Conservation (phyloP, 176 grass and related monocot species). For the Zoysia japonica region DNA sequence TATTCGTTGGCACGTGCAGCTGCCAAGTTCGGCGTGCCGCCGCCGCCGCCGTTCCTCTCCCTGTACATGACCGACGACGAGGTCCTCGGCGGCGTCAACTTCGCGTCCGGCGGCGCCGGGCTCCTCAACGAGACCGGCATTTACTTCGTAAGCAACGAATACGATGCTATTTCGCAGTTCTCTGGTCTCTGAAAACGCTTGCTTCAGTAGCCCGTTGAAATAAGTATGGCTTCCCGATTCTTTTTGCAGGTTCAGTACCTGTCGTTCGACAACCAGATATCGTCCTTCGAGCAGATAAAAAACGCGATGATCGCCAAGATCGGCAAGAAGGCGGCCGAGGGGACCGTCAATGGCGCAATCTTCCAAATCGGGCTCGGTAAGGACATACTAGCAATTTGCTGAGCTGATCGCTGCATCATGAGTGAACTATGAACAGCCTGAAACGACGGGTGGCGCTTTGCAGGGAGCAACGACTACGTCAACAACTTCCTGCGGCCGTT, state of each 20-base stretch:
- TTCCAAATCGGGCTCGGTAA: conserved; percentile 81
- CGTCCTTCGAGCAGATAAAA: conserved; percentile 60
- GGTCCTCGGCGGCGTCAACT: conserved; percentile 77
- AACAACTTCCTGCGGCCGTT: conserved; percentile 97
- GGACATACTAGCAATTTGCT: no score
- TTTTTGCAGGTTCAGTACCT: conserved; percentile 77
- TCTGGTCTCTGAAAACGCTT: conserved; percentile 1
- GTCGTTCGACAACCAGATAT: conserved; percentile 91
- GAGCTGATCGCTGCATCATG: no score
- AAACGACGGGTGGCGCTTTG: background rate
- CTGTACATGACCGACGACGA: conserved; percentile 73
- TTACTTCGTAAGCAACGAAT: conserved; percentile 69
- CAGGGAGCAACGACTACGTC: conserved; percentile 98
- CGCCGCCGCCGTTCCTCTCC: conserved; percentile 72
- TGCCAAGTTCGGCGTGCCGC: conserved; percentile 70
- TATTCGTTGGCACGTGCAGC: conserved; percentile 42
- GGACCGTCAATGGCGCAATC: conserved; percentile 67
- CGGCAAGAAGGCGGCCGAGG: conserved; percentile 61
- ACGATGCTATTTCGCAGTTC: background rate
- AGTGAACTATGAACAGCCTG: background rate
- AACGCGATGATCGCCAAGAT: conserved; percentile 67
- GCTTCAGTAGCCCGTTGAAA: background rate
- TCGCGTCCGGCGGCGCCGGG: conserved; percentile 83
- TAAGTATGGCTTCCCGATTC: background rate
- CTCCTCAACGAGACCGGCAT: conserved; percentile 94